Conservation (phyloP, 495 filamentous ascomycete genomes). For the Penicillium samsonianum region DNA sequence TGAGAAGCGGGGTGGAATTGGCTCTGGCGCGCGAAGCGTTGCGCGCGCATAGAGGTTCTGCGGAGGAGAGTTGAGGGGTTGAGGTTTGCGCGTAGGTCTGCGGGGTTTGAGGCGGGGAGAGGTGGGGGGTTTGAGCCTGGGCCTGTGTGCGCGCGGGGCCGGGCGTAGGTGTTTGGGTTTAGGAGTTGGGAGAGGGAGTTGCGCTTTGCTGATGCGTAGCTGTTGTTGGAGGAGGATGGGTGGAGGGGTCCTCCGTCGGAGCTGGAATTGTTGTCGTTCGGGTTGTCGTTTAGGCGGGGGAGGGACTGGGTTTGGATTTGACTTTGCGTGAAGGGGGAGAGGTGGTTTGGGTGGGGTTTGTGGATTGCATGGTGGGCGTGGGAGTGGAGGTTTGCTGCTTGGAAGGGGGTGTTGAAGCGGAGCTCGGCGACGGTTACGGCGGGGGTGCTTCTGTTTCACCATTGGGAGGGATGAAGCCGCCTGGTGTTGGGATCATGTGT, state of each 20-base stretch:
- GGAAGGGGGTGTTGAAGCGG: slow-evolving; percentile 79
- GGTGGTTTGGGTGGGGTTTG: slow-evolving; percentile 26
- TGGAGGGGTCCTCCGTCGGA: background rate
- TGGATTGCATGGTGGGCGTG: slow-evolving; percentile 27
- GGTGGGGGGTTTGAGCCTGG: slow-evolving; percentile 9
- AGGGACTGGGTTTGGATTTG: slow-evolving; percentile 23
- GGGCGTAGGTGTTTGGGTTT: slow-evolving; percentile 35
- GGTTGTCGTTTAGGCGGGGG: slow-evolving; percentile 12
- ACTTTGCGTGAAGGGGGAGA: slow-evolving; percentile 31
- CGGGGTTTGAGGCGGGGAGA: background rate
- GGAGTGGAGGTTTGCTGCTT: slow-evolving; percentile 39
- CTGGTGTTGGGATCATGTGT: slow-evolving; percentile 51
- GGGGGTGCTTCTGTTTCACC: slow-evolving; percentile 25
- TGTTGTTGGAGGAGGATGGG: slow-evolving; percentile 4
- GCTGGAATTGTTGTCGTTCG: slow-evolving; percentile 2
- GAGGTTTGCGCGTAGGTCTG: slow-evolving; percentile 9
- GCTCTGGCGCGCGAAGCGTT: slow-evolving; percentile 26
- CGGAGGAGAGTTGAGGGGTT: slow-evolving; percentile 19
- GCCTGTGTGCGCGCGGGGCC: slow-evolving; percentile 34
- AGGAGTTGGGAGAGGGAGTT: slow-evolving; percentile 37
- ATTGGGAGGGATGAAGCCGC: slow-evolving; percentile 2
- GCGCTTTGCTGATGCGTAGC: slow-evolving; percentile 28
- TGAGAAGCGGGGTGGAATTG: slow-evolving; percentile 16
- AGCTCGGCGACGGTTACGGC: slow-evolving; percentile 75
- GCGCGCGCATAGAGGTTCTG: slow-evolving; percentile 22